Evolutionary conservation across 192 early-diverging fungal species (phyloP), one percentile per base, ranked within the genome.

Genomic region (Globomyces pollinis-pini): DNA sequence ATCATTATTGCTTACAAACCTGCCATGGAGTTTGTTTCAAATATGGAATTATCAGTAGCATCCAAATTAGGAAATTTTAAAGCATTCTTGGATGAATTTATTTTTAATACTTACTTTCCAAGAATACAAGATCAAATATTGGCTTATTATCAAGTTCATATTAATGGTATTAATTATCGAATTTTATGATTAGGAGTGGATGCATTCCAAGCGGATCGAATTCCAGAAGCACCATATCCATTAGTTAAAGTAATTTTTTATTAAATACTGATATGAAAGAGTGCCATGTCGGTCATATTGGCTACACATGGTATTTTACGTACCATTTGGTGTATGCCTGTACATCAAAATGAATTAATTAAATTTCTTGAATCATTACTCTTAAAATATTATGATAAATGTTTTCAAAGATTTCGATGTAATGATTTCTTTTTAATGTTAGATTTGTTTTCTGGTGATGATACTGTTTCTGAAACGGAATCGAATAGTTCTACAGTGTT

Each of bases 101-200:
- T 91, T 41, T 54, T 80, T 65, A 85, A 85, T 73, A 71, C 89
- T 20, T 94, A 90, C 50, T 57, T 96, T 58, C 88, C 90, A 8
- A 83, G 86, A 50, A 85, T 91, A 49, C 89, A 94, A 59, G 80
- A 90, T n/a, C 80, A 86, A 36, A 85, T 90, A 0, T 70, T 90
- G 70, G 80, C 84, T 30, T 79, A 86, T 57, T 83, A 86, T 52
- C 77, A 86, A 30, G 59, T 73, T 30, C 73, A 80, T 33, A 84
- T 87, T 28, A 76, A 73, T 58, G 87, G 88, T 67, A 58, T 76
- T 44, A n/a, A n/a, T n/a, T n/a, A n/a, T n/a, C n/a, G n/a, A n/a
- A n/a, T n/a, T n/a, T n/a, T n/a, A n/a, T n/a, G n/a, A n/a, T n/a
- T n/a, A n/a, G n/a, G n/a, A n/a, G n/a, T n/a, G n/a, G 77, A 79